These are phyloP conservation scores for Yarrowia hollandica DNA, from an alignment of 805 yeast species.

Conservation along the genomic window DNA sequence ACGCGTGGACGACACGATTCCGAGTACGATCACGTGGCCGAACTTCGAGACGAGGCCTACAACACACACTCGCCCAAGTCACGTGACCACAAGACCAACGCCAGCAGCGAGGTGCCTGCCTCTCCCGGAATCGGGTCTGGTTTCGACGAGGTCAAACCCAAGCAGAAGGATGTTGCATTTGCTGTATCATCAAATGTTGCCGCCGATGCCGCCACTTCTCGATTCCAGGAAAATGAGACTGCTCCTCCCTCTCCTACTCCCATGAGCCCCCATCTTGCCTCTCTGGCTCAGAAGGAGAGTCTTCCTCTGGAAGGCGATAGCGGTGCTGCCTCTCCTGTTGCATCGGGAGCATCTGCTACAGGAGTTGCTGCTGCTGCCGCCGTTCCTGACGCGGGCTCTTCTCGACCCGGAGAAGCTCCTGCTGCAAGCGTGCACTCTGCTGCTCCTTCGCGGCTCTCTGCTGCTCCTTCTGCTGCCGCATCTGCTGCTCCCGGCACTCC, in stretches of 20 bases:
- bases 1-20: neutral
- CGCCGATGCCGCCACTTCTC: neutral
- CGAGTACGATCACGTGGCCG: constrained; percentile 8
- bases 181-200: neutral
- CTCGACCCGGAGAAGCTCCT: too few relatives aligned
- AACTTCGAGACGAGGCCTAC: neutral
- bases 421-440: too few relatives aligned
- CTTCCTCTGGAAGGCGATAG: neutral
- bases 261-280: constrained; percentile 10
- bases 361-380: neutral
- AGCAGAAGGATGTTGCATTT: neutral
- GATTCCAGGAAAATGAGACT: constrained; percentile 17
- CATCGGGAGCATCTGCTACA: neutral
- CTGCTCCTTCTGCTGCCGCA: neutral
- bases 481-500: neutral
- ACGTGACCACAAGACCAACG: neutral
- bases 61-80: neutral
- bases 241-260: neutral
- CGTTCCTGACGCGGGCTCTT: neutral
- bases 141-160: constrained; percentile 5
- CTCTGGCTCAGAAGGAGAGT: neutral
- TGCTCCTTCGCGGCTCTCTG: too few relatives aligned
- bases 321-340: neutral
- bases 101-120: neutral
- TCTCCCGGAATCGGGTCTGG: neutral